Base-by-base conservation (phyloP, 2,329 filamentous ascomycete species). In the Byssothecium circinans region DNA sequence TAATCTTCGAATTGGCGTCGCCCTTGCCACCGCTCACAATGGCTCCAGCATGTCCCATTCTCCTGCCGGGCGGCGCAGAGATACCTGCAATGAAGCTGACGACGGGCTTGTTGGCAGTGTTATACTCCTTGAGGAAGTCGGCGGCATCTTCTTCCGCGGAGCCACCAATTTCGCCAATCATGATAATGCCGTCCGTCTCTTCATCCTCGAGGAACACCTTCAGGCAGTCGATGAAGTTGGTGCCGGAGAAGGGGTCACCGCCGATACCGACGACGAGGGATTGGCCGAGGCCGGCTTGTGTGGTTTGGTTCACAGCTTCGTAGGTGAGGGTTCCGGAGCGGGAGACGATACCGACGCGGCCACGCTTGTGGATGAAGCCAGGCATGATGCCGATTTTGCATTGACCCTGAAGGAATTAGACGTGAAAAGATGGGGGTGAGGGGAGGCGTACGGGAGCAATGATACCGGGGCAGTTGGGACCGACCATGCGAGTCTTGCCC, bases 371-470 rank as follows among this genome's bases (percentile, higher is more conserved):
- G 80, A 99, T 97, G 83, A 97, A 96, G 68, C 94, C 94, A 58
- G 94, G 90, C 94, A 99, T 97, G 80, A 99, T 99, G 72, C 94
- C 94, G 71, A 99, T 97, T 82, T 99, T 99, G 85, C 94, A 99
- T 84, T 95, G 92, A 66, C 92, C 94, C 78, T 85, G 44, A 25
- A 29, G 17, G 12, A 12, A 38, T 27, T 29, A 23, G 6, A 10
- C 11, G 33, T 43, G 36, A n/a, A 25, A 27, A n/a, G 14, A 37
- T 10, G 17, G 32, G 27, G 33, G 32, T 23, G 15, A 36, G 38
- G 45, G 41, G 49, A 11, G 20, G 33, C 66, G 34, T 78, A 84
- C 81, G 55, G 82, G 82, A 71, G 82, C 92, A 75, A 97, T 97
- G 77, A 97, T 92, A 74, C 92, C 94, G 57, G 94, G 94, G 81